These are phyloP conservation scores for Quercus aquifolioides DNA, from an alignment of 306 rosid genomes.

Conservation along the genomic window DNA sequence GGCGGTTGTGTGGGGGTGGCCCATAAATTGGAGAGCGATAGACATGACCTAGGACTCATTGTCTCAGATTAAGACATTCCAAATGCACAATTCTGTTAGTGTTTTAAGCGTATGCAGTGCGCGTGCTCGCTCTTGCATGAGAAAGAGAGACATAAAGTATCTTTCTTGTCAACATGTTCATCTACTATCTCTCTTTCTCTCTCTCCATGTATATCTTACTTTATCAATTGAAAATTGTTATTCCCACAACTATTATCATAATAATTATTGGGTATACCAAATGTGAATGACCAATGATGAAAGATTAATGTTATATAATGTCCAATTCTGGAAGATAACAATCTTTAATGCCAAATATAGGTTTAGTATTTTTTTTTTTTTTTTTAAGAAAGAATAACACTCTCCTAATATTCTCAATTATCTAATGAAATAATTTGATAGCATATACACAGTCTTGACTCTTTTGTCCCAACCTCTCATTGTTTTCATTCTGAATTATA, in stretches of 20 bases:
- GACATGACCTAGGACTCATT: constrained; percentile 20
- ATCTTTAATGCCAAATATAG: too few relatives aligned
- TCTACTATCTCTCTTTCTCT: not conserved
- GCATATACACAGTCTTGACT: too few relatives aligned
- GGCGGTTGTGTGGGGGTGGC: constrained; percentile 33
- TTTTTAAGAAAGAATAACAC: too few relatives aligned
- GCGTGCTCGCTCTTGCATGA: constrained; percentile 30
- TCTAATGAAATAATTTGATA: too few relatives aligned
- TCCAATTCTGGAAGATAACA: too few relatives aligned
- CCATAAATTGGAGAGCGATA: constrained; percentile 14
- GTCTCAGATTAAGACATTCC: constrained; percentile 2
- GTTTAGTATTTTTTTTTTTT: too few relatives aligned
- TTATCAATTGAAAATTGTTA: not conserved
- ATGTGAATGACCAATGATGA: too few relatives aligned
- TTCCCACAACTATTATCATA: too few relatives aligned
- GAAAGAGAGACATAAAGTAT: constrained; percentile 33
- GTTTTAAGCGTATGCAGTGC: not conserved
- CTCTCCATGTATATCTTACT: not conserved
- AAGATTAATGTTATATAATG: too few relatives aligned
- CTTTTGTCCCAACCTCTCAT: too few relatives aligned
- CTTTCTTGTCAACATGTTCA: constrained; percentile 10
- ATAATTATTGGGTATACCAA: too few relatives aligned
- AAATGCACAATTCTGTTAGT: not conserved
- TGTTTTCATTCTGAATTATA: not conserved
- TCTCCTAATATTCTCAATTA: too few relatives aligned